phyloP scores from a whole-genome alignment of 495 filamentous ascomycete species.

The Hypoxylon lienhwacheense region DNA sequence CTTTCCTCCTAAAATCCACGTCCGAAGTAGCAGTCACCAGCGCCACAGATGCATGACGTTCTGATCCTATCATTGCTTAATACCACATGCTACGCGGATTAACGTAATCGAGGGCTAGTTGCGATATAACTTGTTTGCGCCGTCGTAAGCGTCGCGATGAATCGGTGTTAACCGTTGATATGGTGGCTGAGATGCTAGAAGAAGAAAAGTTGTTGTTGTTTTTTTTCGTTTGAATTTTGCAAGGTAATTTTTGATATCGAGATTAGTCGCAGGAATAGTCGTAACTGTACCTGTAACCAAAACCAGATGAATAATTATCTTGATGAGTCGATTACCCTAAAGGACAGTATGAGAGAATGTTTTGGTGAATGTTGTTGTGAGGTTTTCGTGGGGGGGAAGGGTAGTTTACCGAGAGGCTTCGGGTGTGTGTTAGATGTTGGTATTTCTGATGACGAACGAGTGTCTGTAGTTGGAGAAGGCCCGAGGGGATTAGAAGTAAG shows the following conservation, averaged over 20 bases:
- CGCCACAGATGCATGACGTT: constrained; percentile 30
- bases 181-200: constrained; percentile 14
- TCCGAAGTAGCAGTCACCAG: constrained; percentile 18
- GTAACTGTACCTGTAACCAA: constrained; percentile 31
- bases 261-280: constrained; percentile 25
- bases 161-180: neutral
- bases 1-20: constrained; percentile 12
- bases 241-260: constrained; percentile 21
- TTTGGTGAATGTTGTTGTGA: constrained; percentile 17
- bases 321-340: constrained; percentile 19
- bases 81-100: constrained; percentile 28
- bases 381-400: constrained; percentile 3
- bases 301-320: constrained; percentile 20
- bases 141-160: neutral
- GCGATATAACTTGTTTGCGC: neutral
- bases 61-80: constrained; percentile 36
- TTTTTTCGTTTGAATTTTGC: constrained; percentile 19
- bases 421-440: constrained; percentile 31
- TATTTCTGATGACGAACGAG: constrained; percentile 36
- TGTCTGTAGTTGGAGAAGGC: constrained; percentile 40
- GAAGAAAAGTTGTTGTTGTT: constrained; percentile 4
- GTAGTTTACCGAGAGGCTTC: constrained; percentile 14
- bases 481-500: constrained; percentile 19
- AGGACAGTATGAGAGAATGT: constrained; percentile 16
- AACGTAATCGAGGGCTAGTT: neutral